Conservation (phyloP, 2,329 filamentous ascomycete species). For the Penicillium sp. region DNA sequence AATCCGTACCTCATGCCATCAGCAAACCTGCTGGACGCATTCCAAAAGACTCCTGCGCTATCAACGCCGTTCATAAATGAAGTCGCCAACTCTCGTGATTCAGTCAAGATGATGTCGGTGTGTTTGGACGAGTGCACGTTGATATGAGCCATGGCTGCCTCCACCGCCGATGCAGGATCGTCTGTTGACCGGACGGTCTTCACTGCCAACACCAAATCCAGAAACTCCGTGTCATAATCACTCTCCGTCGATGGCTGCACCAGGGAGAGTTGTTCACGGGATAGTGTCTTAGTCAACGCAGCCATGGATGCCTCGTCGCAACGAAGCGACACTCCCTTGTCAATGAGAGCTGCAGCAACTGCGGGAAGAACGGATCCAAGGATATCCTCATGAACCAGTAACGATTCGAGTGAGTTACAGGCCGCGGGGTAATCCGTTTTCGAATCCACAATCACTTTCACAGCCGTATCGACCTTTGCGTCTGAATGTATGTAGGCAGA, state of each 20-base stretch:
- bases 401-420: conserved; percentile 89
- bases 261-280: conserved; percentile 41
- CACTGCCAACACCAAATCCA: conserved; percentile 77
- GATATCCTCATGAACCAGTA: conserved; percentile 72
- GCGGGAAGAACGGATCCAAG: conserved; percentile 62
- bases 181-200: conserved; percentile 59
- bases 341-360: conserved; percentile 68
- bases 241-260: conserved; percentile 61
- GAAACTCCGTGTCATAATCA: conserved; percentile 86
- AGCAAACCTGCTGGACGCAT: conserved; percentile 86
- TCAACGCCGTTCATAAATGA: conserved; percentile 81
- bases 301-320: conserved; percentile 68
- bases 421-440: conserved; percentile 94
- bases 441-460: conserved; percentile 75
- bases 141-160: conserved; percentile 78
- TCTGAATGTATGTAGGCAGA: conserved; percentile 76
- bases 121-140: conserved; percentile 89
- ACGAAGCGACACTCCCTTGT: conserved; percentile 72
- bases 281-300: conserved; percentile 51
- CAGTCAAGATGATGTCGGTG: conserved; percentile 84
- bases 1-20: conserved; percentile 98
- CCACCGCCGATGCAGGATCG: conserved; percentile 42
- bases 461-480: conserved; percentile 66
- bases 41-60: conserved; percentile 93
- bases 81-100: conserved; percentile 62